These are phyloP conservation scores for Arachnopeziza araneosa DNA, from an alignment of 2,329 filamentous ascomycete species.

Conservation along the genomic window DNA sequence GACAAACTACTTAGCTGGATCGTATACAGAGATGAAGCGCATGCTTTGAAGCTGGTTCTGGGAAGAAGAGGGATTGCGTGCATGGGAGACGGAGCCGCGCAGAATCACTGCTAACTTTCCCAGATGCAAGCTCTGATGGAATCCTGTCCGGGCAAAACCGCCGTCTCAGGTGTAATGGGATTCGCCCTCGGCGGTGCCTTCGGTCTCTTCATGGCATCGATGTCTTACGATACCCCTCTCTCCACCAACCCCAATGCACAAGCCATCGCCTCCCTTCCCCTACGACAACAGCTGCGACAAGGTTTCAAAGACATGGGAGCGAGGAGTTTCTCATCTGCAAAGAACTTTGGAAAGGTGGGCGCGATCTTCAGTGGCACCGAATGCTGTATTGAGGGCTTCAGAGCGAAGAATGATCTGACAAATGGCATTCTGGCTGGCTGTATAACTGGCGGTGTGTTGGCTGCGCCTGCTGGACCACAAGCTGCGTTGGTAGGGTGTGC, in stretches of 20 bases:
- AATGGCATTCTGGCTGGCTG: slow-evolving; percentile 89
- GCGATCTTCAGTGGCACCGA: slow-evolving; percentile 89
- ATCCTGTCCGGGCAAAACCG: slow-evolving; percentile 83
- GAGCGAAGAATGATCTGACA: slow-evolving; percentile 87
- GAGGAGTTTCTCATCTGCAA: slow-evolving; percentile 75
- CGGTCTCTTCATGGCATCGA: slow-evolving; percentile 98
- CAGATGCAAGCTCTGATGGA: slow-evolving; percentile 59
- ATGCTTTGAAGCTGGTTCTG: no score
- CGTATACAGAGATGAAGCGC: no score
- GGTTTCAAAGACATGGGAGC: slow-evolving; percentile 95
- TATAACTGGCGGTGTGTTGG: slow-evolving; percentile 83
- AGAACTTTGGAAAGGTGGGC: slow-evolving; percentile 93
- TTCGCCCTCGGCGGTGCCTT: slow-evolving; percentile 93
- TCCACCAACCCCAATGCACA: slow-evolving; percentile 35
- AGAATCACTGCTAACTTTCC: background rate
- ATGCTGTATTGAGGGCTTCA: slow-evolving; percentile 87
- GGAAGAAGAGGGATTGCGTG: background rate
- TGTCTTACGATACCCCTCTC: slow-evolving; percentile 95
- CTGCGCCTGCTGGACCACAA: slow-evolving; percentile 81
- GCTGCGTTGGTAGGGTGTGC: slow-evolving; percentile 82
- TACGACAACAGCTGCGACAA: slow-evolving; percentile 73
- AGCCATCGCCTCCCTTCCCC: slow-evolving; percentile 59
- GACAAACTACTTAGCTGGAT: background rate
- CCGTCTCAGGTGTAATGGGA: slow-evolving; percentile 86
- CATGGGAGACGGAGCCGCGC: background rate